phyloP scores from a whole-genome alignment of 1,284 basidiomycete species.

The Naganishia albida region DNA sequence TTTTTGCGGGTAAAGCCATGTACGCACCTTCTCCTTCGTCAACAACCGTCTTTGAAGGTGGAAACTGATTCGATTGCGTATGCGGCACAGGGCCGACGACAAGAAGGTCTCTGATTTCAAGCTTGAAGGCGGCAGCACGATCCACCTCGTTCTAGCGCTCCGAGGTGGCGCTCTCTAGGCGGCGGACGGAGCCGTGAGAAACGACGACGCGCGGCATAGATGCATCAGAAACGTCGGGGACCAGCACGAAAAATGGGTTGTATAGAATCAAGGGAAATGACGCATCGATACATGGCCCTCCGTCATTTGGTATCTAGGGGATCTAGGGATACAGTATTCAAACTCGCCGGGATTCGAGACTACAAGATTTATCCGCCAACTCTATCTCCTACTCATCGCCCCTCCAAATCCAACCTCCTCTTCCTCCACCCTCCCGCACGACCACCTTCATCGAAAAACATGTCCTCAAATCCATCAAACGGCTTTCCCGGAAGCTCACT shows the following conservation, averaged over 20 bases:
- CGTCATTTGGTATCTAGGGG: not conserved
- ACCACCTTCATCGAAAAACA: slow-evolving; percentile 48
- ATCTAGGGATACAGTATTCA: slow-evolving; percentile 4
- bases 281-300: not conserved
- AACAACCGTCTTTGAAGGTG: not conserved
- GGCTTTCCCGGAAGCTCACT: slow-evolving; percentile 41
- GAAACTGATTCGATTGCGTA: not conserved
- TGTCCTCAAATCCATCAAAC: slow-evolving; percentile 49
- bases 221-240: too few species aligned
- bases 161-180: slow-evolving; percentile 66
- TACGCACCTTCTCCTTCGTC: slow-evolving; percentile 57
- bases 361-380: not conserved
- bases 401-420: slow-evolving; percentile 12
- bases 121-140: slow-evolving; percentile 76
- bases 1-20: slow-evolving; percentile 95
- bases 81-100: slow-evolving; percentile 65
- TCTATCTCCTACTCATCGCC: not conserved
- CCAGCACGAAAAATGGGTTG: slow-evolving; percentile 14
- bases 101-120: slow-evolving; percentile 82
- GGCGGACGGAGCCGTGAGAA: not conserved
- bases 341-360: not conserved
- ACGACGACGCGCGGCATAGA: too few species aligned
- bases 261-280: slow-evolving; percentile 9
- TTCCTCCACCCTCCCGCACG: slow-evolving; percentile 48
- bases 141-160: slow-evolving; percentile 89